phyloP scores from a whole-genome alignment of 495 filamentous ascomycete species.

The Lichina pygmaea region DNA sequence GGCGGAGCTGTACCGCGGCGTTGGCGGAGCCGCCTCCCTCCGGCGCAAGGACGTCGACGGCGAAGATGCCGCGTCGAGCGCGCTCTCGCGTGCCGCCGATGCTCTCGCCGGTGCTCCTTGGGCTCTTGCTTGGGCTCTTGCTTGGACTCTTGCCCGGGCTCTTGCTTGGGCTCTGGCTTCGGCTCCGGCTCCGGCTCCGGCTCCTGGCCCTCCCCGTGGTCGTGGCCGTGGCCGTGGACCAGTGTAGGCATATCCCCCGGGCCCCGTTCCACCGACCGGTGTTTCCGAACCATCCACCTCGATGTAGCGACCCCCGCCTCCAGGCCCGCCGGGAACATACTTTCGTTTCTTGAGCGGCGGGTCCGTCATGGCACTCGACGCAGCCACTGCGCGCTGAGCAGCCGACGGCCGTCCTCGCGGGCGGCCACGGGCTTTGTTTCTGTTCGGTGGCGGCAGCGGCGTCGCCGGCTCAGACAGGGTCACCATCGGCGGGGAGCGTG shows the following conservation, averaged over 20 bases:
- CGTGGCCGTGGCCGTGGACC: slow-evolving; percentile 17
- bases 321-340: slow-evolving; percentile 55
- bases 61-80: slow-evolving; percentile 15
- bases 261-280: slow-evolving; percentile 19
- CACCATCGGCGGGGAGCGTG: too few species aligned
- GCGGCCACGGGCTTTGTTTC: neutral
- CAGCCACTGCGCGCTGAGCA: neutral
- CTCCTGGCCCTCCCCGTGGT: neutral
- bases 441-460: neutral
- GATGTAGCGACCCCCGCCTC: slow-evolving; percentile 53
- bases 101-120: neutral
- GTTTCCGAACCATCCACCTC: slow-evolving; percentile 31
- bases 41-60: slow-evolving; percentile 20
- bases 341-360: slow-evolving; percentile 19
- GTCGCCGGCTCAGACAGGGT: neutral
- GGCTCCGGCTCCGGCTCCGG: neutral
- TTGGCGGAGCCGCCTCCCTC: slow-evolving; percentile 17
- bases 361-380: neutral
- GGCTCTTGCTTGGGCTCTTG: neutral
- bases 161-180: neutral
- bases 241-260: slow-evolving; percentile 17
- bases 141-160: neutral
- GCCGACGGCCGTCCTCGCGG: neutral
- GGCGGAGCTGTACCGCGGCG: slow-evolving; percentile 43
- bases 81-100: slow-evolving; percentile 8